Conservation (phyloP, 2,329 filamentous ascomycete species). For the Hawksworthiomyces lignivorus region DNA sequence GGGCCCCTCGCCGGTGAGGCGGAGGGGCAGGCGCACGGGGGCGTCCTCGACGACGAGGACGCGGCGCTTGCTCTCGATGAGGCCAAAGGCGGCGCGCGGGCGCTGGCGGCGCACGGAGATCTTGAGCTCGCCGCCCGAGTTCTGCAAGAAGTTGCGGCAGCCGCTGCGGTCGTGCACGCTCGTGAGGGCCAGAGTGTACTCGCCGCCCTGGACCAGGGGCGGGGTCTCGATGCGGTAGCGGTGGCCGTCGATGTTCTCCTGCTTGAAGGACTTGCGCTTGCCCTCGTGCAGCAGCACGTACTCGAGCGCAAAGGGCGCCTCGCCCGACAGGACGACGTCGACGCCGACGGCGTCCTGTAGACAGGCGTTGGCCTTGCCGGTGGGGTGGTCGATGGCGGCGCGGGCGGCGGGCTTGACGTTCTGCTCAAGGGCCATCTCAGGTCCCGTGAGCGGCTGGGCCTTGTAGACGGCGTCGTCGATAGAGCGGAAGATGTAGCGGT, state of each 20-base stretch:
- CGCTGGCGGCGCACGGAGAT: conserved; percentile 83
- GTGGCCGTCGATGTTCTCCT: conserved; percentile 54
- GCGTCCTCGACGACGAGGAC: conserved; percentile 71
- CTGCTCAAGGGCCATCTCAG: conserved; percentile 65
- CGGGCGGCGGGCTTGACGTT: conserved; percentile 89
- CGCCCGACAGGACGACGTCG: conserved; percentile 68
- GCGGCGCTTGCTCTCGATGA: conserved; percentile 70
- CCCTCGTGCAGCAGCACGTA: conserved; percentile 91
- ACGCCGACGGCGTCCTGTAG: conserved; percentile 74
- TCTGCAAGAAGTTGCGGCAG: conserved; percentile 76
- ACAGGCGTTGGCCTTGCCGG: conserved; percentile 58
- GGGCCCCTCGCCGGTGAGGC: conserved; percentile 76
- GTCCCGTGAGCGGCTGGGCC: conserved; percentile 52
- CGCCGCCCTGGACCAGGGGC: conserved; percentile 69
- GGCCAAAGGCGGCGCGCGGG: conserved; percentile 77
- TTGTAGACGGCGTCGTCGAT: conserved; percentile 80
- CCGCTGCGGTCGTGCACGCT: conserved; percentile 79
- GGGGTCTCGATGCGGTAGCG: conserved; percentile 68
- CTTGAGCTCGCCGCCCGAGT: conserved; percentile 58
- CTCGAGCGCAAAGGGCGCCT: conserved; percentile 80
- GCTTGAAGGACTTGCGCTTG: conserved; percentile 64
- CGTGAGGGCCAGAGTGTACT: conserved; percentile 79
- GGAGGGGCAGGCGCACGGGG: conserved; percentile 66
- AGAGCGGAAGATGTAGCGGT: conserved; percentile 76
- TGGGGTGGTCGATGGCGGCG: conserved; percentile 56